Conservation (phyloP, 371 early-diverging fungal genomes). For the Lichtheimia ornata region DNA sequence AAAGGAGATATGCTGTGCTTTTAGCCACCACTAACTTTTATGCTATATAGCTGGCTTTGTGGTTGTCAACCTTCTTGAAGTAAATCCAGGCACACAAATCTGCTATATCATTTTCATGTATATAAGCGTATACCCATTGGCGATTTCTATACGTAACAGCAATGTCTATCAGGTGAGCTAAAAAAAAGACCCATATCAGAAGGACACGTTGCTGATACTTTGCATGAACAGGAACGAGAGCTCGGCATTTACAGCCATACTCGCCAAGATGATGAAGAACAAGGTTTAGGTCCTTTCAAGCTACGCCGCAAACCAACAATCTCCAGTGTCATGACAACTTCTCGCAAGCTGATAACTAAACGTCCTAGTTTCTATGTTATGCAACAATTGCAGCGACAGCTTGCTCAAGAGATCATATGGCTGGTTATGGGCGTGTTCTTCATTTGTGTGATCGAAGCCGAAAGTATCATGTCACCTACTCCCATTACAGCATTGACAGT, state of each 20-base stretch:
- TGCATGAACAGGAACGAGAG: slow-evolving; percentile 18
- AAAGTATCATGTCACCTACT: slow-evolving; percentile 11
- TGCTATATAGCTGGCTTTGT: slow-evolving; percentile 35
- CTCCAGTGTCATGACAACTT: slow-evolving; percentile 15
- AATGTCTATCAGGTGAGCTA: slow-evolving; percentile 34
- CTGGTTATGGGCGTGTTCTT: slow-evolving; percentile 16
- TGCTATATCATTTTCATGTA: slow-evolving; percentile 50
- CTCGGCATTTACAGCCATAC: slow-evolving; percentile 19
- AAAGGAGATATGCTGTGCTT: too few species aligned
- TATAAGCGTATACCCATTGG: slow-evolving; percentile 48
- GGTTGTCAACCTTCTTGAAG: slow-evolving; percentile 29
- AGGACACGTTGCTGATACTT: neutral
- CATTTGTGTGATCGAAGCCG: slow-evolving; percentile 17
- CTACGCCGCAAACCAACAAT: slow-evolving; percentile 10
- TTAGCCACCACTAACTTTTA: neutral
- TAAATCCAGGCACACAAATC: slow-evolving; percentile 42
- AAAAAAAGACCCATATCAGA: neutral
- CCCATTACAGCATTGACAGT: slow-evolving; percentile 20
- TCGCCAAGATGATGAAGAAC: slow-evolving; percentile 6
- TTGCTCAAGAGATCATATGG: slow-evolving; percentile 23
- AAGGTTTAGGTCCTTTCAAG: neutral
- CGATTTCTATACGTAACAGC: slow-evolving; percentile 49
- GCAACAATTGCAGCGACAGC: slow-evolving; percentile 21
- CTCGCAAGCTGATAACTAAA: slow-evolving; percentile 7
- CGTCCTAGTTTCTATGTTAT: slow-evolving; percentile 22